Evolutionary conservation across 2,329 filamentous ascomycete genomes (phyloP).

Genomic region (Fusarium xylarioides): DNA sequence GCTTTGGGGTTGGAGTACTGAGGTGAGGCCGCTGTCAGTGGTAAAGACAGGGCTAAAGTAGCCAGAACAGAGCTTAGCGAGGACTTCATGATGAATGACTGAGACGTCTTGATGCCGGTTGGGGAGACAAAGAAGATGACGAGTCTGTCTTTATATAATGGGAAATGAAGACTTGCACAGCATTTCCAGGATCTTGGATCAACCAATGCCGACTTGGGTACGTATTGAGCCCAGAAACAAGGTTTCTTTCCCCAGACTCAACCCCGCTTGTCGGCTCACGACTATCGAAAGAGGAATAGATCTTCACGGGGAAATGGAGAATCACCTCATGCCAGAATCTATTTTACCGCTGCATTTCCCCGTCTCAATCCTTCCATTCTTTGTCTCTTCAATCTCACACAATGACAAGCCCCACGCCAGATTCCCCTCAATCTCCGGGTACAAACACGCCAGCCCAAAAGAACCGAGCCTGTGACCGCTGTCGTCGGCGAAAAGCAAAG

Average conservation of each 20-base stretch:
- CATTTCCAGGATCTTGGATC: neutral
- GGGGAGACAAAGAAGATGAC: too few relatives aligned
- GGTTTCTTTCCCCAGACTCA: constrained; percentile 18
- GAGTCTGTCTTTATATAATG: neutral
- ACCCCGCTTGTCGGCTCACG: neutral
- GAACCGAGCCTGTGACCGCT: constrained; percentile 49
- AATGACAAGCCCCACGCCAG: constrained; percentile 31
- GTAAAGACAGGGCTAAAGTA: neutral
- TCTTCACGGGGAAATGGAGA: constrained; percentile 33
- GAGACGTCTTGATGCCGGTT: too few relatives aligned
- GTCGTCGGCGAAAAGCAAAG: constrained; percentile 50
- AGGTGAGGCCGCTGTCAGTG: neutral
- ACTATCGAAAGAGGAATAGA: neutral
- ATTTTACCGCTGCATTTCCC: constrained; percentile 36
- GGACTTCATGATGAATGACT: constrained; percentile 11
- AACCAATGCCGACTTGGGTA: neutral
- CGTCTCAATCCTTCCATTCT: neutral
- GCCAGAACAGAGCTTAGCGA: neutral
- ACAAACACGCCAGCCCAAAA: constrained; percentile 23
- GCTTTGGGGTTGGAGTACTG: constrained; percentile 8
- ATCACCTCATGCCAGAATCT: constrained; percentile 3
- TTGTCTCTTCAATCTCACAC: neutral
- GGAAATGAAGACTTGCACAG: neutral
- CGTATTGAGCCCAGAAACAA: neutral
- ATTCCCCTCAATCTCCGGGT: constrained; percentile 27